Conservation (phyloP, 768 basidiomycete genomes). For the Pisolithus albus region DNA sequence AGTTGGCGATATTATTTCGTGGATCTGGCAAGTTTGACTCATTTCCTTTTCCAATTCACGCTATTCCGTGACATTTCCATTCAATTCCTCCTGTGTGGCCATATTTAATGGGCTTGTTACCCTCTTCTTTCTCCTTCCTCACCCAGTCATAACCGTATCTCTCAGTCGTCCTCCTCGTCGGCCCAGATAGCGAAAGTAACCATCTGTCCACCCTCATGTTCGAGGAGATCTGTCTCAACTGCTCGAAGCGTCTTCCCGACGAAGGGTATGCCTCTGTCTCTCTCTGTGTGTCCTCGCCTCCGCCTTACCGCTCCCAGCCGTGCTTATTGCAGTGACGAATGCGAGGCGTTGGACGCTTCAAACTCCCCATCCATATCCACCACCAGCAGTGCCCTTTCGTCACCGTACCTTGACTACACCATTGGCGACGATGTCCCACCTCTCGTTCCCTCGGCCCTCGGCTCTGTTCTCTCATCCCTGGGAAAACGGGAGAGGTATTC, state of each 20-base stretch:
- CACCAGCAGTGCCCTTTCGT: constrained; percentile 59
- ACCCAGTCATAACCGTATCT: constrained; percentile 2
- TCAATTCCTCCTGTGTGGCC: constrained; percentile 29
- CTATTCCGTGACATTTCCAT: constrained; percentile 29
- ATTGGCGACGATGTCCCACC: constrained; percentile 57
- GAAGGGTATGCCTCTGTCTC: constrained; percentile 48
- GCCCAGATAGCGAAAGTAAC: not conserved
- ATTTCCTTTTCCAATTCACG: constrained; percentile 23
- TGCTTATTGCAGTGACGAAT: constrained; percentile 67
- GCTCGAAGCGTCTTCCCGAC: constrained; percentile 57
- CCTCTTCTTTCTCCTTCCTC: constrained; percentile 17
- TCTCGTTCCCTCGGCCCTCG: constrained; percentile 54
- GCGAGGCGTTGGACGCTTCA: constrained; percentile 49
- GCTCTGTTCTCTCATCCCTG: constrained; percentile 43
- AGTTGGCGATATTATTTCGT: constrained; percentile 5
- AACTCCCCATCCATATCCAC: constrained; percentile 64
- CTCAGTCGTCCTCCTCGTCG: not conserved
- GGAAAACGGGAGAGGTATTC: constrained; percentile 44
- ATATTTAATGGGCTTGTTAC: constrained; percentile 26
- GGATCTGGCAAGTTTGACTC: constrained; percentile 23
- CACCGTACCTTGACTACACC: constrained; percentile 52
- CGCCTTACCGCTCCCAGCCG: constrained; percentile 34
- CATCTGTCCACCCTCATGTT: constrained; percentile 44
- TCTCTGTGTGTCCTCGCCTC: constrained; percentile 9
- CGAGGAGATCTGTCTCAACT: constrained; percentile 71